These are phyloP conservation scores for Santalum album DNA, from an alignment of 164 flowering plant species.

Conservation along the genomic window DNA sequence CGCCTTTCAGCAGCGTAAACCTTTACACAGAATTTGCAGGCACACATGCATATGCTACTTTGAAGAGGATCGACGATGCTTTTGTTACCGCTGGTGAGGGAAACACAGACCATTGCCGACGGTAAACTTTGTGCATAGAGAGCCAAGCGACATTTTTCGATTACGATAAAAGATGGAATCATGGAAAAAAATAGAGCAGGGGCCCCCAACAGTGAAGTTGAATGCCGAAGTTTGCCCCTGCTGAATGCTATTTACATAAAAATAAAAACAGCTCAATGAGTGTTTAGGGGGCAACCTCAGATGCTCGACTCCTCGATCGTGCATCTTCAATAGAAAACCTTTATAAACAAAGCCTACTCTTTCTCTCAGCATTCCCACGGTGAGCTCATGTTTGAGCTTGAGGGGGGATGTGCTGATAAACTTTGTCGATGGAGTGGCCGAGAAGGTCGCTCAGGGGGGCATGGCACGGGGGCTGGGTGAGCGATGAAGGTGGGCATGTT, in stretches of 20 bases:
- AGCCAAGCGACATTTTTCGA: too few relatives aligned
- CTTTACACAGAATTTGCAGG: too few relatives aligned
- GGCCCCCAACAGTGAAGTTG: too few relatives aligned
- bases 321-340: too few relatives aligned
- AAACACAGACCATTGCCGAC: too few relatives aligned
- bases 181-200: too few relatives aligned
- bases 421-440: constrained; percentile 46
- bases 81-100: too few relatives aligned
- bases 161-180: too few relatives aligned
- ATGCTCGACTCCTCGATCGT: not conserved
- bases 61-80: too few relatives aligned
- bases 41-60: too few relatives aligned
- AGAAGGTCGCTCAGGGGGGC: constrained; percentile 40
- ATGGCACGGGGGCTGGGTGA: constrained; percentile 70
- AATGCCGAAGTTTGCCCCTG: not conserved
- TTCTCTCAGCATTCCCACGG: not conserved
- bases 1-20: too few relatives aligned
- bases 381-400: not conserved
- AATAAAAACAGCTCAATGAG: not conserved
- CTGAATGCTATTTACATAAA: not conserved
- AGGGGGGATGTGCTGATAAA: constrained; percentile 4
- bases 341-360: not conserved
- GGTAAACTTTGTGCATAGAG: too few relatives aligned
- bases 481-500: constrained; percentile 78
- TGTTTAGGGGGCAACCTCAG: not conserved